Base-by-base conservation (phyloP, 2,329 filamentous ascomycete species). In the Fusarium compactum region DNA sequence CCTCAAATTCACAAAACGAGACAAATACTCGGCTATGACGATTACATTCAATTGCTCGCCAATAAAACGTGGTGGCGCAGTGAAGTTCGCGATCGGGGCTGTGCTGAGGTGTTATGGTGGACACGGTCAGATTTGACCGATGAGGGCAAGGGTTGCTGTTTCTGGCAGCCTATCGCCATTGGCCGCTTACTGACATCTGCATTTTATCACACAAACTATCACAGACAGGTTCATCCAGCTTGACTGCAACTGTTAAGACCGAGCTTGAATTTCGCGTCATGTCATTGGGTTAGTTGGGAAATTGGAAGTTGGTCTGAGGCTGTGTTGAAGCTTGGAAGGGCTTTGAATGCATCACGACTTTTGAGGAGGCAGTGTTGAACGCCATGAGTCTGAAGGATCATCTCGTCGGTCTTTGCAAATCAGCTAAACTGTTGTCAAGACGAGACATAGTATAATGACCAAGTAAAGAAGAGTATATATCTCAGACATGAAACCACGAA, bases 91-190 rank as follows among this genome's bases (percentile, higher is more conserved):
- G 27, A 53, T 51, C 22, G 25, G 38, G 46, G 47, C 38, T 34
- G 47, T 53, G 46, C 55, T 58, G 34, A 58, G 25, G 24, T 52
- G 27, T 41, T 18, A 30, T 47, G 40, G 29, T 47, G 52, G 41
- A 47, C 27, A 32, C 55, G 55, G 55, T 38, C 15, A 58, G 34
- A 43, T 32, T 58, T 53, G 15, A 43, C 55, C 55, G 55, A 53
- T n/a, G 20, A 50, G 15, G 9, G 18, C 30, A 20, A 53, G 46
- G 34, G 27, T 53, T 53, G 22, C 18, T 12, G 18, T 43, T 9
- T 14, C n/a, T 1, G 18, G 3, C 25, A 18, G 14, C 40, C 16
- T 30, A 20, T 25, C n/a, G 16, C 20, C 10, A 25, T 58, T 58
- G 22, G 34, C 2, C 14, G 18, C 16, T 43, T 11, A 29, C 25